Conservation (phyloP, 495 filamentous ascomycete species). For the Aspergillus asperescens region DNA sequence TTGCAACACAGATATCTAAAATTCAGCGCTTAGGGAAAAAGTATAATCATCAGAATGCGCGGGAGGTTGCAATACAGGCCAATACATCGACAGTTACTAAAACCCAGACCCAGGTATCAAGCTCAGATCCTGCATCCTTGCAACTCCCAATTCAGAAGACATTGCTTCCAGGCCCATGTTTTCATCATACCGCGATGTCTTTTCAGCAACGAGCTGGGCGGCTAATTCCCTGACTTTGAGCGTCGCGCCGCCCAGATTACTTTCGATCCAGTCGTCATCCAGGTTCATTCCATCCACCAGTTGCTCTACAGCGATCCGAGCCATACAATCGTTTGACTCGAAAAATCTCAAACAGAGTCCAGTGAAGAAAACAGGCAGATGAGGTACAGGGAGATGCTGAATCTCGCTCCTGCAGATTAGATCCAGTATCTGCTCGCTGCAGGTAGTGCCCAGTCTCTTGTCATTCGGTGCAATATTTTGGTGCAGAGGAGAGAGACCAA, state of each 20-base stretch:
- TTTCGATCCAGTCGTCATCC: not conserved
- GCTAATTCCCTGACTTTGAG: not conserved
- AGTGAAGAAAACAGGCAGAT: not conserved
- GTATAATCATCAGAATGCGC: not conserved
- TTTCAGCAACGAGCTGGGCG: not conserved
- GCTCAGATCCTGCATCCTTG: not conserved
- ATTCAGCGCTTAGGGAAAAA: not conserved
- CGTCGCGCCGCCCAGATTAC: not conserved
- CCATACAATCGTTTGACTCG: not conserved
- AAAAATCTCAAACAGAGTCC: slow-evolving; percentile 1
- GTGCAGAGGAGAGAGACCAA: not conserved
- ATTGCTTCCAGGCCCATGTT: not conserved
- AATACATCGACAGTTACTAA: not conserved
- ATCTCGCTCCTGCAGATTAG: not conserved
- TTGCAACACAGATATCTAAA: not conserved
- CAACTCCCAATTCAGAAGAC: not conserved
- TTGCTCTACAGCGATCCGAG: slow-evolving; percentile 1
- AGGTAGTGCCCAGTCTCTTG: not conserved
- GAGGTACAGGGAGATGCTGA: not conserved
- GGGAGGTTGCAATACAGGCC: not conserved
- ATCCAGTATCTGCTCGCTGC: slow-evolving; percentile 3
- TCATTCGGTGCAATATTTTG: not conserved
- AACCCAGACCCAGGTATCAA: slow-evolving; percentile 1
- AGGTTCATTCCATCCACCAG: slow-evolving; percentile 1
- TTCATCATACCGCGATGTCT: not conserved